These are phyloP conservation scores for Pyracantha coccinea DNA, from an alignment of 331 rosid species.

Conservation along the genomic window DNA sequence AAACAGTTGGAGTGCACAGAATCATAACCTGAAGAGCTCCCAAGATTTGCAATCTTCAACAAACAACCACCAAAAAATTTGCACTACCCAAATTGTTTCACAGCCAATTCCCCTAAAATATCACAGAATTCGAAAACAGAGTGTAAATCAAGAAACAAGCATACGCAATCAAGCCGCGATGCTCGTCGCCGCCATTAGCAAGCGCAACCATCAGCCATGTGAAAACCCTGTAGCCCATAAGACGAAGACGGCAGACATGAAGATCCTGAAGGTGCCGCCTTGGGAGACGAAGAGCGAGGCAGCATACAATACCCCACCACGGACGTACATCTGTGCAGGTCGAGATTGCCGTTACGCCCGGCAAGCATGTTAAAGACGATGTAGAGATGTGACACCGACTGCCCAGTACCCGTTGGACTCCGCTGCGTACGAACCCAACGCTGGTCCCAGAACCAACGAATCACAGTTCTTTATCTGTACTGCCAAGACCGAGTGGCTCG, in stretches of 20 bases:
- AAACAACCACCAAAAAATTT: slow-evolving; percentile 13
- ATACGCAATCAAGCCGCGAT: slow-evolving; percentile 84
- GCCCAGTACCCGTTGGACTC: too few relatives aligned
- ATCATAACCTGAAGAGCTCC: too few relatives aligned
- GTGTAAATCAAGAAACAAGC: slow-evolving; percentile 90
- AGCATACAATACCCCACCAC: slow-evolving; percentile 84
- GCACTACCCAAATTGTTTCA: slow-evolving; percentile 10
- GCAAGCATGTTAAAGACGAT: slow-evolving; percentile 93
- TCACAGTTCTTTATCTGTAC: too few relatives aligned
- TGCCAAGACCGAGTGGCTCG: too few relatives aligned
- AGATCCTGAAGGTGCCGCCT: slow-evolving; percentile 43
- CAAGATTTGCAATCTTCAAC: too few relatives aligned
- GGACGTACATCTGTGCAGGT: slow-evolving; percentile 86
- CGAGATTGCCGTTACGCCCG: slow-evolving; percentile 76
- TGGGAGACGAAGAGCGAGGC: slow-evolving; percentile 69
- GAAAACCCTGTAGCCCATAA: slow-evolving; percentile 86
- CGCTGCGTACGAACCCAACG: too few relatives aligned
- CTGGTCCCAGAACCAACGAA: too few relatives aligned
- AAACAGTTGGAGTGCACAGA: too few relatives aligned
- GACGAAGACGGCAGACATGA: slow-evolving; percentile 53
- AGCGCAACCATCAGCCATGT: slow-evolving; percentile 73
- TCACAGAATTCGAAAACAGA: slow-evolving; percentile 76
- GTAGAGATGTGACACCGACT: slow-evolving; percentile 22
- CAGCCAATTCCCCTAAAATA: slow-evolving; percentile 42
- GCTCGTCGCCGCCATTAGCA: slow-evolving; percentile 91